phyloP scores from a whole-genome alignment of 2,329 filamentous ascomycete genomes.

The Aspergillus sp. region DNA sequence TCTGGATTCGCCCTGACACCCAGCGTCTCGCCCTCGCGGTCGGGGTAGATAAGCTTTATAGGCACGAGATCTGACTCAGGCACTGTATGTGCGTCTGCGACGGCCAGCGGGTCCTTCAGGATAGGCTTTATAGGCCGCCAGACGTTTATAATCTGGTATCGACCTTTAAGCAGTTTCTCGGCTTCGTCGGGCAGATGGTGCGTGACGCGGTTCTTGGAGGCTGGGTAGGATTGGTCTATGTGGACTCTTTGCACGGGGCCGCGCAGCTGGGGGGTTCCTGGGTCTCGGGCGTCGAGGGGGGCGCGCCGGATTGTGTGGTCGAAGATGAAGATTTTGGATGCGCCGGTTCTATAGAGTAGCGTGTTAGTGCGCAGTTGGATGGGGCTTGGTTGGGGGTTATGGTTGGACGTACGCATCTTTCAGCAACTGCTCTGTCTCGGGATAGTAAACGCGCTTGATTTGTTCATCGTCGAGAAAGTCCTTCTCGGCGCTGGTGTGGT shows the following conservation, averaged over 20 bases:
- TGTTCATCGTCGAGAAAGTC: conserved; percentile 44
- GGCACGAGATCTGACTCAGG: conserved; percentile 52
- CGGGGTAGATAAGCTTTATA: conserved; percentile 52
- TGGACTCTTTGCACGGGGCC: conserved; percentile 53
- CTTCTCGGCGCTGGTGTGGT: conserved; percentile 39
- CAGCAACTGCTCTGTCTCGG: conserved; percentile 48
- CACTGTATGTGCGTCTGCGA: conserved; percentile 54
- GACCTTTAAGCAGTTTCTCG: conserved; percentile 41
- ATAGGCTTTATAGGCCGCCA: conserved; percentile 54
- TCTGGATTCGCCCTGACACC: conserved; percentile 41
- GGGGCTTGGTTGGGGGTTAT: background rate
- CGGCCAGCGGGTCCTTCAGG: conserved; percentile 54
- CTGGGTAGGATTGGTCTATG: conserved; percentile 52
- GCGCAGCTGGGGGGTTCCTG: conserved; percentile 34
- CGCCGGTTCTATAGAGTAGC: conserved; percentile 36
- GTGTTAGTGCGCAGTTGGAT: background rate
- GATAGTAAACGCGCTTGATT: conserved; percentile 46
- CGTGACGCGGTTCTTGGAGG: conserved; percentile 43
- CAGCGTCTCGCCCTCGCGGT: conserved; percentile 53
- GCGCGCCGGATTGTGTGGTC: conserved; percentile 51
- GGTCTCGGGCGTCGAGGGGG: conserved; percentile 30
- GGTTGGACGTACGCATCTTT: conserved; percentile 36
- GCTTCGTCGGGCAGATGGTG: conserved; percentile 49
- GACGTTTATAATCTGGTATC: conserved; percentile 53
- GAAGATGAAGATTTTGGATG: conserved; percentile 49